Conservation (phyloP, 805 yeast species). For the Jamesozyma hellenica region DNA sequence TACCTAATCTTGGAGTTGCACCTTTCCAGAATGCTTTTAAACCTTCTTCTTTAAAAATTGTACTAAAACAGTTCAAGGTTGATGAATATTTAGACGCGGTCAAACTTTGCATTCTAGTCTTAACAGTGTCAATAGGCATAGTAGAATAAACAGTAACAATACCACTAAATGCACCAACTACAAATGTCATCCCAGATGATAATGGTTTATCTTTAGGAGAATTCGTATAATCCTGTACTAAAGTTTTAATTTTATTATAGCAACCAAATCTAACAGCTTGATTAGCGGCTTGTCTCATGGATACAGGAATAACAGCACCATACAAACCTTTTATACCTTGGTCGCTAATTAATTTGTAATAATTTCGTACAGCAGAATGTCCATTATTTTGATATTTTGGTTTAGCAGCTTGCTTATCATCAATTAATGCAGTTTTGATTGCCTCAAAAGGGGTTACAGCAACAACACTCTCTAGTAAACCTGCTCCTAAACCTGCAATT, state of each 20-base stretch:
- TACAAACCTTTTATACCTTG: conserved; percentile 78
- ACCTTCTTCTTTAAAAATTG: conserved; percentile 80
- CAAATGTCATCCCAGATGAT: conserved; percentile 69
- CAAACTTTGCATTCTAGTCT: conserved; percentile 93
- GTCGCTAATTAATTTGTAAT: conserved; percentile 49
- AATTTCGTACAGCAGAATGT: conserved; percentile 43
- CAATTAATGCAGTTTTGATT: conserved; percentile 89
- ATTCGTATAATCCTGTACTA: conserved; percentile 60
- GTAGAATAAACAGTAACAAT: conserved; percentile 82
- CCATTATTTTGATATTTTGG: conserved; percentile 65
- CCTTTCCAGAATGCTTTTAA: conserved; percentile 92
- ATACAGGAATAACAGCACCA: conserved; percentile 85
- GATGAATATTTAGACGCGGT: conserved; percentile 66
- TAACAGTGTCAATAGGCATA: conserved; percentile 93
- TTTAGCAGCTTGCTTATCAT: conserved; percentile 67
- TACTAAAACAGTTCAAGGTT: conserved; percentile 72
- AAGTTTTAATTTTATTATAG: conserved; percentile 75
- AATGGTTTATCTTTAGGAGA: conserved; percentile 64
- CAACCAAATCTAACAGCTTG: conserved; percentile 92
- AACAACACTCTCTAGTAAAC: conserved; percentile 77
- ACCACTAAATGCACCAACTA: conserved; percentile 86
- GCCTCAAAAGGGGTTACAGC: conserved; percentile 98
- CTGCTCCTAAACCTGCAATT: conserved; percentile 96
- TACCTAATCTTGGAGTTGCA: conserved; percentile 91
- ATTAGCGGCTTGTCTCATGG: conserved; percentile 91